These are phyloP conservation scores for Brassica cretica DNA, from an alignment of 345 rosid species.

Conservation along the genomic window DNA sequence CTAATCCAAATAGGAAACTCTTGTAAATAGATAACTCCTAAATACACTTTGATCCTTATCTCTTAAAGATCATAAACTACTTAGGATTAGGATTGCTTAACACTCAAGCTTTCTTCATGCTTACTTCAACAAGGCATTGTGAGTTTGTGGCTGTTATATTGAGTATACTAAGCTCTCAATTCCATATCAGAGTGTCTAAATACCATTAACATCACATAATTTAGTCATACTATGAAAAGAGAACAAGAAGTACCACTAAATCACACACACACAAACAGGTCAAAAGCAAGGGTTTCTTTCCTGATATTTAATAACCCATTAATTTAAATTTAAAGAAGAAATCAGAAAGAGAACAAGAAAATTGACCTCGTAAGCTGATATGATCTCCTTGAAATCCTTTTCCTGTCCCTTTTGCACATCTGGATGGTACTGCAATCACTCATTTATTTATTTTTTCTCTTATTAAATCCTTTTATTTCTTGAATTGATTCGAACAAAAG, in stretches of 20 bases:
- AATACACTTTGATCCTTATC: too few species aligned
- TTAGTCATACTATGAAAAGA: neutral
- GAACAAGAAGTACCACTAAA: neutral
- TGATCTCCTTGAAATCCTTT: constrained; percentile 37
- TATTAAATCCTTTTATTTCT: neutral
- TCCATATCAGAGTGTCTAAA: neutral
- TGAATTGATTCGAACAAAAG: neutral
- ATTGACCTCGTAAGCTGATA: constrained; percentile 43
- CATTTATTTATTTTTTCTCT: neutral
- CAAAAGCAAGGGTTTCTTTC: neutral
- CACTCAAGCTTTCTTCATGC: too few species aligned
- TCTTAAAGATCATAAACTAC: too few species aligned
- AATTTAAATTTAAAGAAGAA: neutral
- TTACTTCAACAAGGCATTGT: neutral
- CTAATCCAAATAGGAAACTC: too few species aligned
- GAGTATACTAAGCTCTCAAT: neutral
- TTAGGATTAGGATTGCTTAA: too few species aligned
- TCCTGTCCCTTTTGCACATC: constrained; percentile 41
- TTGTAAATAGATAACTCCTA: too few species aligned
- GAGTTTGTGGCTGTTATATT: neutral
- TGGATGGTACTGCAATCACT: constrained; percentile 37
- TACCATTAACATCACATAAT: too few species aligned
- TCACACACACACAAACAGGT: neutral
- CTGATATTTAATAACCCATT: neutral
- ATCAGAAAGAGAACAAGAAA: neutral